Evolutionary conservation across 345 rosid genomes (phyloP).

Genomic region (Eucalyptus shirleyi): DNA sequence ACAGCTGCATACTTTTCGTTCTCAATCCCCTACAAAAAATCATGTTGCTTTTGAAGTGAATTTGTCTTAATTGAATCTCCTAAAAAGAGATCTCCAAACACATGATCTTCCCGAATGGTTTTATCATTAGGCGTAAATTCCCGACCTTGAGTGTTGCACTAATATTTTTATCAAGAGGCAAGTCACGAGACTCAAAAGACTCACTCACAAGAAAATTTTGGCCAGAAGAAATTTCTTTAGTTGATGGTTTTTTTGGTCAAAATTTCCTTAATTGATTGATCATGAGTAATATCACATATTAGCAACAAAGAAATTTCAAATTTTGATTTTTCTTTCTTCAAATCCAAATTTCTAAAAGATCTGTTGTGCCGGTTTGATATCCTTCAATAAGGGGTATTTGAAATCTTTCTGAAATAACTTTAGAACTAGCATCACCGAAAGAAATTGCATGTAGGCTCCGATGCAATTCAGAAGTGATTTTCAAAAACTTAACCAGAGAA

Average conservation of each 20-base stretch:
- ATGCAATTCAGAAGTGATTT: not conserved
- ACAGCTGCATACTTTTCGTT: not conserved
- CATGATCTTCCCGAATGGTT: not conserved
- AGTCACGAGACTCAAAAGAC: not conserved
- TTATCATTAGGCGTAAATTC: not conserved
- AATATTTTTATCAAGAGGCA: not conserved
- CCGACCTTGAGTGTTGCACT: not conserved
- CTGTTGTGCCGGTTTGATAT: not conserved
- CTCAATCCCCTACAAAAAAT: not conserved
- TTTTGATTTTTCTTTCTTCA: not conserved
- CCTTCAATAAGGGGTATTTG: not conserved
- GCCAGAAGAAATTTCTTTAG: not conserved
- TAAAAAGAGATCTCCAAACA: not conserved
- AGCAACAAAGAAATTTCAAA: not conserved
- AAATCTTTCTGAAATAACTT: not conserved
- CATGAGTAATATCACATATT: not conserved
- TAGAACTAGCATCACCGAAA: not conserved
- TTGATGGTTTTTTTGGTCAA: too few species aligned
- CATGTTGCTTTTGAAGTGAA: not conserved
- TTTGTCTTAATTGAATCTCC: not conserved
- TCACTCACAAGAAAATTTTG: not conserved
- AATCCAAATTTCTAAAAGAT: not conserved
- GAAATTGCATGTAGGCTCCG: not conserved
- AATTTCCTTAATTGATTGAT: not conserved
- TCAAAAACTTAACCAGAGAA: not conserved